A percentile compares a stretch with the other conserved stretches of the same genome.
phyloP scores from a whole-genome alignment of 805 yeast species.

The Pichia exigua region DNA sequence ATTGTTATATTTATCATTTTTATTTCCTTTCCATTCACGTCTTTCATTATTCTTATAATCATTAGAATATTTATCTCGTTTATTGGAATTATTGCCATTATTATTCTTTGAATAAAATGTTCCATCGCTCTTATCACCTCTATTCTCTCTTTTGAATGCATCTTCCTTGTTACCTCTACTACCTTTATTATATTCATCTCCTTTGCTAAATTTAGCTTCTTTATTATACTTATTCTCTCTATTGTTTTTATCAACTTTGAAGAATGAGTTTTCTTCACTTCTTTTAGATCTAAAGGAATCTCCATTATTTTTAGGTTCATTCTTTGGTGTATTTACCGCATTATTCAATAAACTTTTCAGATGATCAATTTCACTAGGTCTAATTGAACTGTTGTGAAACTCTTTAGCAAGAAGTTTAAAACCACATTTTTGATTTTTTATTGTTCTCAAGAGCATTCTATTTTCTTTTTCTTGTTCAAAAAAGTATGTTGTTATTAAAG shows the following conservation, averaged over 20 bases:
- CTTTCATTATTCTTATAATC: not conserved
- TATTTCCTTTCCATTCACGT: not conserved
- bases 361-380: not conserved
- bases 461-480: not conserved
- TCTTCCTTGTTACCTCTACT: too few relatives aligned
- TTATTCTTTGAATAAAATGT: not conserved
- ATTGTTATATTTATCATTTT: not conserved
- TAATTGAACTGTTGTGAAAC: not conserved
- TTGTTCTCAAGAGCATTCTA: not conserved
- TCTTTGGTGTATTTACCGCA: not conserved
- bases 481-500: not conserved
- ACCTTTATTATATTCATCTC: too few relatives aligned
- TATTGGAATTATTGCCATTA: not conserved
- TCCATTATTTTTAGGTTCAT: not conserved
- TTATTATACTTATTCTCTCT: not conserved
- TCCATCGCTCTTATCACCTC: not conserved
- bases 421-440: not conserved
- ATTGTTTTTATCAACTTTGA: not conserved
- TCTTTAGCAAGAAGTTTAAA: not conserved
- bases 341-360: conserved; percentile 2
- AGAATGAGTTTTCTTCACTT: not conserved
- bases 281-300: not conserved
- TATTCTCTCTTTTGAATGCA: not conserved
- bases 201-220: not conserved
- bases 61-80: not conserved